These are phyloP conservation scores for Rauvolfia tetraphylla DNA, from an alignment of 257 asterid genomes.

Conservation along the genomic window DNA sequence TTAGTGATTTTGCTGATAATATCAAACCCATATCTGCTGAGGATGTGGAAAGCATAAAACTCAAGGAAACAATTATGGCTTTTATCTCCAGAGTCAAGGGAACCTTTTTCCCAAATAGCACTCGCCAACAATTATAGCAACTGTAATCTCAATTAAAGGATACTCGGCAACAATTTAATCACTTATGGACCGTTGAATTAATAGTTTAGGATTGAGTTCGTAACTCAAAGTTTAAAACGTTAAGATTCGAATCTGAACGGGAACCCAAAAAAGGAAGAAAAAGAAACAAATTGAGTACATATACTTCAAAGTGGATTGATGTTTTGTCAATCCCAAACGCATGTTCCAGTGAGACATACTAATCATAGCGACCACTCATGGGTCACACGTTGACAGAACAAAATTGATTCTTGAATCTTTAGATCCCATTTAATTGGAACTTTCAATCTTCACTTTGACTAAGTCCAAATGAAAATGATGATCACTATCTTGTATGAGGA, in stretches of 20 bases:
- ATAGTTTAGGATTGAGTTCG: too few species aligned
- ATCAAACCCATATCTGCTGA: conserved; percentile 1
- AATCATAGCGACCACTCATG: not conserved
- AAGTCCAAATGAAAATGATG: not conserved
- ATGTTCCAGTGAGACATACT: not conserved
- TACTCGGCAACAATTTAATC: too few species aligned
- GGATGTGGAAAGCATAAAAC: conserved; percentile 1
- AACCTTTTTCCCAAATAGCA: too few species aligned
- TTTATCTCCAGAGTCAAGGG: conserved; percentile 5
- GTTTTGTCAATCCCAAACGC: not conserved
- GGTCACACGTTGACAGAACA: not conserved
- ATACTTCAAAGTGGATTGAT: too few species aligned
- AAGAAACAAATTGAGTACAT: too few species aligned
- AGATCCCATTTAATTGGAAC: not conserved
- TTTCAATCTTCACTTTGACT: not conserved
- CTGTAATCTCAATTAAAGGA: too few species aligned
- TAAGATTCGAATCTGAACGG: too few species aligned
- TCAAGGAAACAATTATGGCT: not conserved
- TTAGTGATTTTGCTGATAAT: not conserved
- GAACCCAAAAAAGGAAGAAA: too few species aligned
- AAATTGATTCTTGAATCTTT: not conserved
- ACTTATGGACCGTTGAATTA: too few species aligned
- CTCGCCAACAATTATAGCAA: too few species aligned
- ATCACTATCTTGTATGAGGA: not conserved
- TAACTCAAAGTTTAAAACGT: too few species aligned